A percentile compares a stretch with the other conserved stretches of the same genome.
Evolutionary conservation across 2,329 filamentous ascomycete genomes (phyloP).

Genomic region (Aureobasidium leucospermi): DNA sequence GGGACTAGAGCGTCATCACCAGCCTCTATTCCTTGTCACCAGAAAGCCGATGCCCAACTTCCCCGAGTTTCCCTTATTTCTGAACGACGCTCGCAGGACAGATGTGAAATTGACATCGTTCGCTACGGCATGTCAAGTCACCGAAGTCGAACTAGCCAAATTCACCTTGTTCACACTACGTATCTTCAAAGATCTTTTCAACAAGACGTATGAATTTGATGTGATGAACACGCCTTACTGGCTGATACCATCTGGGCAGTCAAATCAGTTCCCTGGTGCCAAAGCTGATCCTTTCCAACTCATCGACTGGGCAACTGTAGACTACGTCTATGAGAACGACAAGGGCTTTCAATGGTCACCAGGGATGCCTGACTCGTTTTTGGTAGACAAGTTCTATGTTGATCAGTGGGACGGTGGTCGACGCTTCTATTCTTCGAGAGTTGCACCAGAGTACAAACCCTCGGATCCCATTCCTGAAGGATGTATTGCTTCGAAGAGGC

Average conservation of each 20-base stretch:
- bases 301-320: conserved; percentile 58
- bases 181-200: conserved; percentile 78
- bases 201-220: conserved; percentile 68
- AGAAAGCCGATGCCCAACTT: conserved; percentile 56
- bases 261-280: neutral
- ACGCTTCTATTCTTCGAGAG: conserved; percentile 47
- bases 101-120: conserved; percentile 45
- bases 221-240: conserved; percentile 70
- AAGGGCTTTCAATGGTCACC: conserved; percentile 39
- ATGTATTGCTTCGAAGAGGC: conserved; percentile 35
- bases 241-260: conserved; percentile 52
- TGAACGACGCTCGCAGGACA: conserved; percentile 57
- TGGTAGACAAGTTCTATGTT: conserved; percentile 47
- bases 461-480: conserved; percentile 57
- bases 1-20: conserved; percentile 52
- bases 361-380: conserved; percentile 31
- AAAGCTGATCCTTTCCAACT: neutral
- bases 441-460: conserved; percentile 50
- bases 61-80: conserved; percentile 63
- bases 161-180: conserved; percentile 68
- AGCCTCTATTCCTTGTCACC: conserved; percentile 64
- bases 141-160: conserved; percentile 39
- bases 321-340: conserved; percentile 31
- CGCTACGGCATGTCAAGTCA: conserved; percentile 36
- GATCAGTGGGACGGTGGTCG: conserved; percentile 51